Conservation (phyloP, 768 basidiomycete genomes). For the Naematelia encephala region DNA sequence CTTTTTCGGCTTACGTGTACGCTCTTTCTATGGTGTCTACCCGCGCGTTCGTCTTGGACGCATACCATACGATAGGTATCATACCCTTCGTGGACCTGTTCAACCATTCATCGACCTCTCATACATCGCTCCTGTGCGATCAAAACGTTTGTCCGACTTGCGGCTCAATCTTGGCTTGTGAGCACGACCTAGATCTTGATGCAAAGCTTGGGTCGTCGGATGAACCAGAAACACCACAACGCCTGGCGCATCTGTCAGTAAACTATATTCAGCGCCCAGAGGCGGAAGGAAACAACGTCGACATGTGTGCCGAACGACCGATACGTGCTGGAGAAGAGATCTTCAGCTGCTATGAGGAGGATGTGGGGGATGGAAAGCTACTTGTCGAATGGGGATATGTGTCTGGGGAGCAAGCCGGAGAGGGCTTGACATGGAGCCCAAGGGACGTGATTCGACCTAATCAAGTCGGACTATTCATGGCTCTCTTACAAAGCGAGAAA, state of each 20-base stretch:
- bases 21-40: slow-evolving; percentile 71
- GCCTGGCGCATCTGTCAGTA: slow-evolving; percentile 8
- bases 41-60: slow-evolving; percentile 77
- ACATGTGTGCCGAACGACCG: slow-evolving; percentile 15
- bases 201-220: not conserved
- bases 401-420: slow-evolving; percentile 9
- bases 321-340: slow-evolving; percentile 16
- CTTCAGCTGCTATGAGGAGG: slow-evolving; percentile 25
- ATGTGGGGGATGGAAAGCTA: slow-evolving; percentile 15
- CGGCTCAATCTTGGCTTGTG: slow-evolving; percentile 16
- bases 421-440: slow-evolving; percentile 16
- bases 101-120: slow-evolving; percentile 36
- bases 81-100: slow-evolving; percentile 74
- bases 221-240: not conserved
- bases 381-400: slow-evolving; percentile 33
- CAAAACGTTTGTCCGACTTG: slow-evolving; percentile 21
- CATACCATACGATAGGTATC: slow-evolving; percentile 74
- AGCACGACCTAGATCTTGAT: slow-evolving; percentile 9
- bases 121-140: slow-evolving; percentile 19
- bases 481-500: not conserved
- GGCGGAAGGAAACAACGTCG: slow-evolving; percentile 11
- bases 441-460: not conserved
- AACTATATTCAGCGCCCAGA: not conserved
- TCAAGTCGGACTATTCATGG: not conserved
- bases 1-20: slow-evolving; percentile 54